These are phyloP conservation scores for Cordyceps cateniannulata DNA, from an alignment of 2,329 filamentous ascomycete genomes.

Conservation along the genomic window DNA sequence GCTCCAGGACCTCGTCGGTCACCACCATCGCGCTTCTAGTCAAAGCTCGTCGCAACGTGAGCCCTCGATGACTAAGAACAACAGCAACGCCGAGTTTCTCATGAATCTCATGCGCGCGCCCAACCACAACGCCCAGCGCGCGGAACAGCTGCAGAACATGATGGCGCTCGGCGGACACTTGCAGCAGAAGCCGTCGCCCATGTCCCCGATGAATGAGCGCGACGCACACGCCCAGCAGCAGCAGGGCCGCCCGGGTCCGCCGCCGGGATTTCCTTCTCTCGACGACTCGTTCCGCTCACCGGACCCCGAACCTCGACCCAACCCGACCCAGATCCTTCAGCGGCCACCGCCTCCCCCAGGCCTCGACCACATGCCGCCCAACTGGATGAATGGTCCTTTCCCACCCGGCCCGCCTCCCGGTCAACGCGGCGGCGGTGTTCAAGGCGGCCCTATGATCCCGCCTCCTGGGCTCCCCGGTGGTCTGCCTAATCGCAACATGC, in stretches of 20 bases:
- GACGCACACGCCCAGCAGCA: conserved; percentile 22
- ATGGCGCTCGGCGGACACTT: conserved; percentile 30
- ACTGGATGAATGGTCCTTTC: conserved; percentile 43
- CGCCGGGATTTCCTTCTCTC: conserved; percentile 41
- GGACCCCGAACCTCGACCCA: conserved; percentile 39
- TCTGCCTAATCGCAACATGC: conserved; percentile 35
- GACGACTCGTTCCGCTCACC: conserved; percentile 43
- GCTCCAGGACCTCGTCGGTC: conserved; percentile 53
- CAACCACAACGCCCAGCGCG: conserved; percentile 42
- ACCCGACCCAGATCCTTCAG: conserved; percentile 58
- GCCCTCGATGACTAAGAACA: conserved; percentile 38
- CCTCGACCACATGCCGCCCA: conserved; percentile 53
- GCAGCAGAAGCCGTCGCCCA: conserved; percentile 13
- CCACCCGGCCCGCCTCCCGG: conserved; percentile 25
- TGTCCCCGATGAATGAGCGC: conserved; percentile 7
- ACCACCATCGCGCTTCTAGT: conserved; percentile 50
- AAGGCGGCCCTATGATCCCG: conserved; percentile 47
- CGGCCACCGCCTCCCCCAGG: conserved; percentile 51
- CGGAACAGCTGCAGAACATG: conserved; percentile 41
- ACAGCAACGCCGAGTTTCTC: conserved; percentile 73
- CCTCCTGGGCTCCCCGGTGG: conserved; percentile 48
- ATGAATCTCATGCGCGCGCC: conserved; percentile 68
- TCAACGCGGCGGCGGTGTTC: conserved; percentile 20
- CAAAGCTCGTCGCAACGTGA: conserved; percentile 43
- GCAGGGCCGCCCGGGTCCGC: conserved; percentile 38